Percentiles rank a stretch among this genome's conserved stretches.
These are phyloP conservation scores for Grosmannia clavigera DNA, from an alignment of 2,329 filamentous ascomycete genomes.

Conservation along the genomic window DNA sequence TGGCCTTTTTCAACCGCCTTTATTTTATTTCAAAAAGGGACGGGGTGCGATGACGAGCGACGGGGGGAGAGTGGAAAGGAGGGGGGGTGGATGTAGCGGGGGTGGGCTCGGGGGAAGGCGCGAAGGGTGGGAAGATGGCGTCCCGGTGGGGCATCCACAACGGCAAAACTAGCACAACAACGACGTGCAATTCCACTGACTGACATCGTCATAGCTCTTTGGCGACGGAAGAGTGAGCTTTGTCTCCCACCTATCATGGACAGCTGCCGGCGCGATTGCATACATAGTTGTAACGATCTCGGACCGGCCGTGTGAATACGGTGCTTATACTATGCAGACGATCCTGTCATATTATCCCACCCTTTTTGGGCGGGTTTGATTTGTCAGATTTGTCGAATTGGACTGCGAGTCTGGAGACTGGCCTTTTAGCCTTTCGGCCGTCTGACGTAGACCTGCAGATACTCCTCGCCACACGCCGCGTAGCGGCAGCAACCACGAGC, in stretches of 20 bases:
- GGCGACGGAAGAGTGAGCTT: too few species aligned
- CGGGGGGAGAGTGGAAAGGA: not conserved
- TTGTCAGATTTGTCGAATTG: not conserved
- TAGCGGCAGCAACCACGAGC: not conserved
- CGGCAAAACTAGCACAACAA: not conserved
- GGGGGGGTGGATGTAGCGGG: slow-evolving; percentile 2
- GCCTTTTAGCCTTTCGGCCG: too few species aligned
- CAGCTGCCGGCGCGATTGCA: too few species aligned
- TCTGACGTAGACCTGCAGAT: not conserved
- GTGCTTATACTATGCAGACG: not conserved
- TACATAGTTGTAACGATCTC: too few species aligned
- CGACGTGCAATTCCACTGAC: not conserved
- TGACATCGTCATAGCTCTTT: too few species aligned
- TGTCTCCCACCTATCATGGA: too few species aligned
- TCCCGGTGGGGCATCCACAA: slow-evolving; percentile 5
- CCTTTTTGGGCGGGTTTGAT: not conserved
- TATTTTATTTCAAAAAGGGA: not conserved
- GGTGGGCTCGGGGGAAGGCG: not conserved
- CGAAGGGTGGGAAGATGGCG: slow-evolving; percentile 3
- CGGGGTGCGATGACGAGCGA: slow-evolving; percentile 10
- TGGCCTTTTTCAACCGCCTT: not conserved
- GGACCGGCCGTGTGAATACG: not conserved
- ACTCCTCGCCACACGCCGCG: not conserved
- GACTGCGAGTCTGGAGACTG: too few species aligned
- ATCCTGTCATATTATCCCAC: not conserved